phyloP scores from a whole-genome alignment of 345 rosid species.

The Populus ilicifolia region DNA sequence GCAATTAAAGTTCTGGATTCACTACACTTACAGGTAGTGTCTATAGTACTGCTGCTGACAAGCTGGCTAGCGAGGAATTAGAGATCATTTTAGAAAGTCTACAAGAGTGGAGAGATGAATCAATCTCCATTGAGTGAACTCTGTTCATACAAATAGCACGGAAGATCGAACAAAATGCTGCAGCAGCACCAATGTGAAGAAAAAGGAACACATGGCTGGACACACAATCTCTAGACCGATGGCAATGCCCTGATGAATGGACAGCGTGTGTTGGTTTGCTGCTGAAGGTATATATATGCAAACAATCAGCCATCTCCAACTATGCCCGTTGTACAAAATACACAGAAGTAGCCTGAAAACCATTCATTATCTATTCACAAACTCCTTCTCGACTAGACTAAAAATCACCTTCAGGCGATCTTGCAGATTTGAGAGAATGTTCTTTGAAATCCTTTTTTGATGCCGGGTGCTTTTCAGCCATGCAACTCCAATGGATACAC shows the following conservation, averaged over 20 bases:
- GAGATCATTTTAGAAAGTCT: not conserved
- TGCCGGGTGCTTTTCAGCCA: conserved; percentile 90
- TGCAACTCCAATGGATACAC: conserved; percentile 67
- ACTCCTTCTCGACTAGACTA: conserved; percentile 70
- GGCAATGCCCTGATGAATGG: not conserved
- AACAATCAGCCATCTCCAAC: not conserved
- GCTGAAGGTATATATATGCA: not conserved
- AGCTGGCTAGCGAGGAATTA: not conserved
- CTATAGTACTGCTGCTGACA: not conserved
- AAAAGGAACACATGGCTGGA: not conserved
- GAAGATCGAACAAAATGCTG: not conserved
- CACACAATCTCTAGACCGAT: not conserved
- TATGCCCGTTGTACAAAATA: not conserved
- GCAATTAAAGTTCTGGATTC: not conserved
- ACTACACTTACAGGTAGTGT: not conserved
- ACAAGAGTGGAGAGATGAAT: not conserved
- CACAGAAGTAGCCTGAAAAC: not conserved
- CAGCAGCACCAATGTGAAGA: not conserved
- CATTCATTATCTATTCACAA: conserved; percentile 36
- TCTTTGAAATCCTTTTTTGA: conserved; percentile 73
- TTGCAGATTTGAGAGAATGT: conserved; percentile 55
- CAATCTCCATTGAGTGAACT: not conserved
- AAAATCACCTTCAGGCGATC: conserved; percentile 65
- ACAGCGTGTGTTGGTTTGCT: not conserved
- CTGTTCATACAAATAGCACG: not conserved